A percentile compares a stretch with the other conserved stretches of the same genome.
Evolutionary conservation across 2,329 filamentous ascomycete genomes (phyloP).

Genomic region (Claviceps sp.): DNA sequence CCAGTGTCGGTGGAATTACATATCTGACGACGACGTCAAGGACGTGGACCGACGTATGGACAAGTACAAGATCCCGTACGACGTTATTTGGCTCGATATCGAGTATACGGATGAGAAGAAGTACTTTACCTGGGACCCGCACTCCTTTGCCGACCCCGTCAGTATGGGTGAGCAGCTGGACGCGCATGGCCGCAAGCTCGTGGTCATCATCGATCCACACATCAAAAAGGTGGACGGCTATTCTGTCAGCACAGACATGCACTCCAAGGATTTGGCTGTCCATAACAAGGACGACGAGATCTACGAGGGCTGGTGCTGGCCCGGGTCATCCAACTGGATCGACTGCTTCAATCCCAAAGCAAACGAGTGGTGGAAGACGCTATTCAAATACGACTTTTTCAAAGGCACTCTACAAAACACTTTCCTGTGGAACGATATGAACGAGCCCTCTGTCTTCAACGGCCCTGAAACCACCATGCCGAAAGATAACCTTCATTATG

Average conservation of each 20-base stretch:
- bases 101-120: conserved; percentile 96
- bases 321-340: conserved; percentile 90
- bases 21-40: conserved; percentile 91
- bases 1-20: conserved; percentile 98
- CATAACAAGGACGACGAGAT: conserved; percentile 80
- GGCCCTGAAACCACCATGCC: conserved; percentile 98
- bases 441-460: conserved; percentile 97
- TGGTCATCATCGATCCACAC: conserved; percentile 91
- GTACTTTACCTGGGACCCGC: conserved; percentile 93
- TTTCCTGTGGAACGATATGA: conserved; percentile 99
- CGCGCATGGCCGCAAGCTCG: conserved; percentile 74
- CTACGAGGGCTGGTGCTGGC: conserved; percentile 98
- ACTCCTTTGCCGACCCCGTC: conserved; percentile 76
- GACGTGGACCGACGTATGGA: conserved; percentile 96
- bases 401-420: conserved; percentile 76
- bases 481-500: conserved; percentile 89
- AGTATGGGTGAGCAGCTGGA: conserved; percentile 83
- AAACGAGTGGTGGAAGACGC: conserved; percentile 75
- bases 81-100: conserved; percentile 97
- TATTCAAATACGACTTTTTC: conserved; percentile 83
- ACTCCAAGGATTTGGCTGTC: conserved; percentile 69
- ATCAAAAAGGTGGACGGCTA: conserved; percentile 88
- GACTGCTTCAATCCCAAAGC: conserved; percentile 93
- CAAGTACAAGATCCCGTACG: conserved; percentile 88
- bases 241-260: conserved; percentile 63